Evolutionary conservation across 495 filamentous ascomycete species (phyloP).

Genomic region (Saxispiralis lemnorum): DNA sequence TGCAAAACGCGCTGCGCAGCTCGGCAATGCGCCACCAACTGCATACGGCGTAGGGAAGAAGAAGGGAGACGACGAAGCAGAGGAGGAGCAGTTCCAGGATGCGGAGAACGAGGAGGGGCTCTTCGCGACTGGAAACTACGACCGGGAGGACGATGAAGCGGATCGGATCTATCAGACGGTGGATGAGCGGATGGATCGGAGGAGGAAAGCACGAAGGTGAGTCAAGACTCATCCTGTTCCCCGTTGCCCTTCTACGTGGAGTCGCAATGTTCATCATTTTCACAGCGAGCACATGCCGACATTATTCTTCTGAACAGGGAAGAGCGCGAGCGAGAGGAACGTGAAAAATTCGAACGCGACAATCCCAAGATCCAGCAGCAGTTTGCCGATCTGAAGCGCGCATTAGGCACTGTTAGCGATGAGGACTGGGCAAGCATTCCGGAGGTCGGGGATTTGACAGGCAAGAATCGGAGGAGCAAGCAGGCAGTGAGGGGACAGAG

Average conservation of each 20-base stretch:
- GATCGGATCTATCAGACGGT: conserved; percentile 88
- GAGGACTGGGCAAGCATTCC: conserved; percentile 94
- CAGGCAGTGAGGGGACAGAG: conserved; percentile 57
- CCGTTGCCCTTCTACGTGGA: conserved; percentile 4
- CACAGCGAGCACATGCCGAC: conserved; percentile 66
- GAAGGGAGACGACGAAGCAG: conserved; percentile 45
- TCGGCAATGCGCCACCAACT: conserved; percentile 64
- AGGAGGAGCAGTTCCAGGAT: conserved; percentile 77
- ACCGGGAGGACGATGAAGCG: conserved; percentile 91
- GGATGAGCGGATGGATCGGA: conserved; percentile 88
- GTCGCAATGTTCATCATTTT: conserved; percentile 18
- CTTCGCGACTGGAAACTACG: conserved; percentile 84
- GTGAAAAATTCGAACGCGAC: conserved; percentile 83
- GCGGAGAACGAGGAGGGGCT: conserved; percentile 93
- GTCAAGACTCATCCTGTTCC: conserved; percentile 28
- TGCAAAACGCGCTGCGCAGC: conserved; percentile 69
- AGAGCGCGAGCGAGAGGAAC: conserved; percentile 79
- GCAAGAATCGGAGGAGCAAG: conserved; percentile 70
- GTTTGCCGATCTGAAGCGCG: conserved; percentile 88
- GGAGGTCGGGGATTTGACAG: conserved; percentile 90
- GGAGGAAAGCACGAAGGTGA: conserved; percentile 78
- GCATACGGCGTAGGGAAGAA: conserved; percentile 64
- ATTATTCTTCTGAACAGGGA: conserved; percentile 63
- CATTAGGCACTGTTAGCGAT: conserved; percentile 71
- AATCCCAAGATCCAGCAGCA: conserved; percentile 98